phyloP scores from a whole-genome alignment of 2,329 filamentous ascomycete species.

The Cadophora malorum region DNA sequence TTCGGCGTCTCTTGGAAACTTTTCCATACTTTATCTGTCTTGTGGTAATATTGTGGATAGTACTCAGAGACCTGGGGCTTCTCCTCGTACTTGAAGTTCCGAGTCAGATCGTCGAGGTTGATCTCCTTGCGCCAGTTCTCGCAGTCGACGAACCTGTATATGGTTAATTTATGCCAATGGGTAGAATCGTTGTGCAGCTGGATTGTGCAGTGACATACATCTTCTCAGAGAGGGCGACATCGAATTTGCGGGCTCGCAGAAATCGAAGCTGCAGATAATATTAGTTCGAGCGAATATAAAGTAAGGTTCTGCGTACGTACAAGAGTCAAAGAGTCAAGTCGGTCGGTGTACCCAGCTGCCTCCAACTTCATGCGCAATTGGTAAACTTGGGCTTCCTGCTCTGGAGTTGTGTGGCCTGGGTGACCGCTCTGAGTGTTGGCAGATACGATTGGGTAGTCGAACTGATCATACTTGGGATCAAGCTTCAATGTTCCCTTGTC shows the following conservation, averaged over 20 bases:
- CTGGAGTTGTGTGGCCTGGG: slow-evolving; percentile 82
- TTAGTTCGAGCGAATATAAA: slow-evolving; percentile 14
- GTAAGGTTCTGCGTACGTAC: slow-evolving; percentile 55
- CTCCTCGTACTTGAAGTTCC: slow-evolving; percentile 86
- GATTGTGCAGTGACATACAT: slow-evolving; percentile 68
- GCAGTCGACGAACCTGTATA: slow-evolving; percentile 80
- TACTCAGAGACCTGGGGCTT: slow-evolving; percentile 84
- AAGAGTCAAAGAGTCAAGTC: slow-evolving; percentile 91
- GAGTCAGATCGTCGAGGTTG: slow-evolving; percentile 80
- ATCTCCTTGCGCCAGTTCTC: slow-evolving; percentile 93
- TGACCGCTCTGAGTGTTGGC: slow-evolving; percentile 76
- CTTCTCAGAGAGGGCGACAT: slow-evolving; percentile 80
- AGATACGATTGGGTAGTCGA: slow-evolving; percentile 86
- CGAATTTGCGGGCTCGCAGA: slow-evolving; percentile 93
- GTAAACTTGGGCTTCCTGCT: slow-evolving; percentile 87
- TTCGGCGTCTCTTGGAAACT: neutral
- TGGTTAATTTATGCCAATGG: slow-evolving; percentile 29
- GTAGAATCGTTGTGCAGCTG: neutral
- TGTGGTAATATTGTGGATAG: slow-evolving; percentile 99
- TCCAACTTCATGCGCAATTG: slow-evolving; percentile 88
- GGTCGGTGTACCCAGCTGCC: slow-evolving; percentile 78
- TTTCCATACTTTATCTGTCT: slow-evolving; percentile 77
- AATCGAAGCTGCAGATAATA: slow-evolving; percentile 73
- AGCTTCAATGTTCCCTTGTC: slow-evolving; percentile 51
- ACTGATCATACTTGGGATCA: slow-evolving; percentile 94